Evolutionary conservation across 805 yeast genomes (phyloP), one percentile per base, ranked within the genome.

Genomic region (Metschnikowia picachoensis): DNA sequence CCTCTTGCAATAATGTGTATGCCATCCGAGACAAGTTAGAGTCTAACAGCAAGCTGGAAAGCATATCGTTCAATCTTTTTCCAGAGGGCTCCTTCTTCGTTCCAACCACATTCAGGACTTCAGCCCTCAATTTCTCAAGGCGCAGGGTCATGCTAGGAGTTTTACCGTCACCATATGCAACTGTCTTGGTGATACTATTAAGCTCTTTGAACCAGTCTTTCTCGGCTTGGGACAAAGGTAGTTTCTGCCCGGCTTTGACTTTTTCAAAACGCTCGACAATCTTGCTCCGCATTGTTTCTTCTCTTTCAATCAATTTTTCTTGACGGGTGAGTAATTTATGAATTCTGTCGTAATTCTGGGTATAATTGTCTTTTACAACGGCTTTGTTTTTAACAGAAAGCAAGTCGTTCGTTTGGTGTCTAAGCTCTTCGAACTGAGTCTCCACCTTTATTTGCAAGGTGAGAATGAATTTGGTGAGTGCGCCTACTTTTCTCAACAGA

Each of bases 191-290:
- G 16, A 67, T 53, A 2, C 55, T 14, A 44, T 71, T 68, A 32
- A 72, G 56, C 46, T 72, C 75, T 29, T 60, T 58, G 39, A 67
- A 63, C 76, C 75, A 72, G 4, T 41, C 44, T 39, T 54, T 60
- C 46, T 72, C 77, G 17, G 64, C 60, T 1, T 53, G 46, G 1
- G 74, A 66, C 27, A 72, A 52, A 7, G 74, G 73, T 12, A 67
- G 52, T 5, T 59, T 44, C 15, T 48, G 56, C 4, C 49, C 44
- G 16, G 55, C 53, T 30, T 55, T 64, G 11, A 56, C 37, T 31
- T 54, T 51, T 35, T 61, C 64, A 3, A 66, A 53, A n/a, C 61
- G 53, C 3, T 52, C 47, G 5, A 56, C 49, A 7, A 69, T 44
- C 35, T 52, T 60, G 3, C 40, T 43, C 32, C 66, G 65, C 14